phyloP scores from a whole-genome alignment of 148 eudicot genomes.

The Chenopodium formosanum region DNA sequence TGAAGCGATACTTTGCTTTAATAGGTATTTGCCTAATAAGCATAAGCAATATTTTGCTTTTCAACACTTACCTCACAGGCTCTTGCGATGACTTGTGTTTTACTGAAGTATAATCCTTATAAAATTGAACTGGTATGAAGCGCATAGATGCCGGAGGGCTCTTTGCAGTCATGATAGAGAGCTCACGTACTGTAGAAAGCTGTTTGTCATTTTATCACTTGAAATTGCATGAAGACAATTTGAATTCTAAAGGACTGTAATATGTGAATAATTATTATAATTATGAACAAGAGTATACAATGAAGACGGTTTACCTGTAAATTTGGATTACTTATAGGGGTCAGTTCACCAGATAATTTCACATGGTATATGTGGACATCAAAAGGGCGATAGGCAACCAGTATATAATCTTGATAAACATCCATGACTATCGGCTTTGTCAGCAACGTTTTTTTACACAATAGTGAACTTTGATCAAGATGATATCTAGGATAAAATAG shows the following conservation, averaged over 20 bases:
- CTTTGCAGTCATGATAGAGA: constrained; percentile 98
- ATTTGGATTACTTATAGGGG: constrained; percentile 71
- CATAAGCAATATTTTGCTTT: background rate
- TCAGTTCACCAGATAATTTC: constrained; percentile 76
- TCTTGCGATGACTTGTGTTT: constrained; percentile 48
- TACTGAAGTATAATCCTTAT: constrained; percentile 36
- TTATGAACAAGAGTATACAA: constrained; percentile 2
- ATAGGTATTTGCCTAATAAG: no score
- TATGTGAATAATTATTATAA: constrained; percentile 12
- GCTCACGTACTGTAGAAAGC: constrained; percentile 99
- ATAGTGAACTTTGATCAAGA: constrained; percentile 94
- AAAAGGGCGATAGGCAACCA: constrained; percentile 89
- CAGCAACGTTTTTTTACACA: constrained; percentile 73
- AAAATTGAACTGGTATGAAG: constrained; percentile 87
- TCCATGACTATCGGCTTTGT: constrained; percentile 95
- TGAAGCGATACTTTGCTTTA: background rate
- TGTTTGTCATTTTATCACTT: constrained; percentile 99
- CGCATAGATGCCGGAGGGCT: constrained; percentile 94
- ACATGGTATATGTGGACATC: constrained; percentile 91
- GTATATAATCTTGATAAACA: constrained; percentile 82
- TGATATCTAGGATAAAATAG: constrained; percentile 98
- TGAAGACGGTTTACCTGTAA: constrained; percentile 59
- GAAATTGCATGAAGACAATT: constrained; percentile 64
- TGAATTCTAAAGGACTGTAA: constrained; percentile 22
- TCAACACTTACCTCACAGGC: constrained; percentile 66